These are phyloP conservation scores for Aureobasidium sp. DNA, from an alignment of 2,329 filamentous ascomycete species.

Conservation along the genomic window DNA sequence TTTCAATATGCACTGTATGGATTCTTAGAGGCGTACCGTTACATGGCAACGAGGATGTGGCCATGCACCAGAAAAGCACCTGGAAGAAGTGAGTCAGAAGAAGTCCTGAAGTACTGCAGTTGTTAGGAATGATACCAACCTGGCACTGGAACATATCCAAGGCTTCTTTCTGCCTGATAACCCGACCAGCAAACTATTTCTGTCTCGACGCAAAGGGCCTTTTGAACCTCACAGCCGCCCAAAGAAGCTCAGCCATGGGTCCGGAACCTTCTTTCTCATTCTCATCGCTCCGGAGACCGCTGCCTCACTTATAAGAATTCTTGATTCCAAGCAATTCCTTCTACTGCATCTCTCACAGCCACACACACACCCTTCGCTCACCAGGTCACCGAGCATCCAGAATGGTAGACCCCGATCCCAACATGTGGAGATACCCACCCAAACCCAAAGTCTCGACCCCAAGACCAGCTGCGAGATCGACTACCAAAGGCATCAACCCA, in stretches of 20 bases:
- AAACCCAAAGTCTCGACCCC: background rate
- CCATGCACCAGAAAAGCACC: too few relatives aligned
- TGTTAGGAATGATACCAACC: too few relatives aligned
- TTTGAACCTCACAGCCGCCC: background rate
- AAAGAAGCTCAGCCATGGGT: background rate
- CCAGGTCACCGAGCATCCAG: background rate
- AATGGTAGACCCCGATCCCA: background rate
- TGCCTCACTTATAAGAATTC: background rate
- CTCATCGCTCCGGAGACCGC: background rate
- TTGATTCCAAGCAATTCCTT: background rate
- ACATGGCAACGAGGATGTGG: too few relatives aligned
- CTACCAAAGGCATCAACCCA: background rate
- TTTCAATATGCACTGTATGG: too few relatives aligned
- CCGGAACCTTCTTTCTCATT: background rate
- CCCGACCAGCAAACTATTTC: too few relatives aligned
- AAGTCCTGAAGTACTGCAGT: too few relatives aligned
- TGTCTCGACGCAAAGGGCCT: background rate
- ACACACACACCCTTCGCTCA: background rate
- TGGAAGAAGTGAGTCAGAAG: too few relatives aligned
- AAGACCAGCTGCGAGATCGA: background rate
- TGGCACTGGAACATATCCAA: too few relatives aligned
- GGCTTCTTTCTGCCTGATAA: too few relatives aligned
- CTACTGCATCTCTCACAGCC: background rate
- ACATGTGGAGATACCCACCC: background rate
- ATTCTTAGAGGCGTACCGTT: too few relatives aligned